Evolutionary conservation across 495 filamentous ascomycete species (phyloP), one percentile per base, ranked within the genome.

Genomic region (Pseudevernia furfuracea): DNA sequence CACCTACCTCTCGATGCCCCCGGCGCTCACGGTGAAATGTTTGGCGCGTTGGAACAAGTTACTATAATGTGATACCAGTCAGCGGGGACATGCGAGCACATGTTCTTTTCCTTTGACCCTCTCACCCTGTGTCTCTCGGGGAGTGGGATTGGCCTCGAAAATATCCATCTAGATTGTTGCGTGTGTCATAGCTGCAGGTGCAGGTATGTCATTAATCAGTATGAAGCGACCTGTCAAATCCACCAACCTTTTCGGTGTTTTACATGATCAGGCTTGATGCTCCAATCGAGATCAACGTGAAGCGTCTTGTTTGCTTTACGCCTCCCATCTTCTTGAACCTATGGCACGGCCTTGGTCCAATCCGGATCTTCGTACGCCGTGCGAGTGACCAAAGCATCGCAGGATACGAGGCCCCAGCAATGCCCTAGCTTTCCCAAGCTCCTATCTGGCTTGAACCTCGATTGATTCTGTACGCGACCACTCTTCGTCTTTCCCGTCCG

Each of bases 31-130:
- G 57, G 57, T 28, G 57, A 9, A 32, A 57, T 63, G 36, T 46
- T 55, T 28, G 48, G 49, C 49, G 36, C 39, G 53, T 30, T 38
- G 32, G 62, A 52, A 48, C 23, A 46, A 49, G 36, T 60, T 64
- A 49, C 53, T 60, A 46, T 64, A 60, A 60, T 64, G 62, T 59
- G 62, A 64, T 64, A 64, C 62, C 62, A 64, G 56, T 44, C 30
- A 58, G 56, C 12, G 39, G 56, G 37, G 41, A 63, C 52, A 55
- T 55, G 52, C 52, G 52, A 55, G 52, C 25, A 32, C 52, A 23
- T 55, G 52, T 55, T 34, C 52, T 34, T 55, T 55, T 55, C 30
- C 21, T 55, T 55, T n/a, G 4, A 15, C 34, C 28, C 28, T 34
- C 52, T 55, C 30, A 7, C 52, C 28, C 8, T 34, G 25, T n/a